Evolutionary conservation across 345 rosid genomes (phyloP).

Genomic region (Hevea brasiliensis): DNA sequence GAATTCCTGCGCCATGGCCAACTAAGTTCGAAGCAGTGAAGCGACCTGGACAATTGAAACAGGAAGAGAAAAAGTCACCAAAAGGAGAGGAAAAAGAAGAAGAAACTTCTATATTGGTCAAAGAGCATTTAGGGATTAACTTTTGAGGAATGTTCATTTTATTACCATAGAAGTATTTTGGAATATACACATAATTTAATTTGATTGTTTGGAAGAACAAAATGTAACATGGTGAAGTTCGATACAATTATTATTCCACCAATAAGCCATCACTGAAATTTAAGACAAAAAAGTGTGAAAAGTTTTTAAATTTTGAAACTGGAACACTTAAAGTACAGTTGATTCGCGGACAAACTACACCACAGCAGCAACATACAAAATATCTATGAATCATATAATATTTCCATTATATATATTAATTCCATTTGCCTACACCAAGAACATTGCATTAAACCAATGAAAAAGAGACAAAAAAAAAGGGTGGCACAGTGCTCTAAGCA

Average conservation of each 20-base stretch:
- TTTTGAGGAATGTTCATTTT: not conserved
- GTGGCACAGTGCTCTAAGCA: no score
- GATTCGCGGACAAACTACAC: not conserved
- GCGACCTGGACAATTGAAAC: slow-evolving; percentile 61
- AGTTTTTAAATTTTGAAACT: not conserved
- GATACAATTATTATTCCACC: not conserved
- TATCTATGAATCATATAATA: no score
- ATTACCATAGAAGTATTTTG: not conserved
- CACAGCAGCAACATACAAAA: not conserved
- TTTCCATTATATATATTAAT: no score
- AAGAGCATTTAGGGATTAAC: not conserved
- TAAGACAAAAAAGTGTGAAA: not conserved
- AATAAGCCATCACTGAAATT: not conserved
- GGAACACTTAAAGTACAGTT: not conserved
- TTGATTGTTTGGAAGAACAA: not conserved
- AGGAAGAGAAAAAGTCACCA: slow-evolving; percentile 13
- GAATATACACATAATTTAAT: not conserved
- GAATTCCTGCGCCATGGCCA: slow-evolving; percentile 86
- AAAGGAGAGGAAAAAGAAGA: slow-evolving; percentile 14
- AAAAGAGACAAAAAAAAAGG: no score
- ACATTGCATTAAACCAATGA: no score
- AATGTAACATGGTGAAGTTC: not conserved
- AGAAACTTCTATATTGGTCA: not conserved
- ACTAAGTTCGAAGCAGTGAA: slow-evolving; percentile 80
- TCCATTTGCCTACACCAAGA: no score